Conservation (phyloP, 768 basidiomycete genomes). For the Leccinum truebloodii region DNA sequence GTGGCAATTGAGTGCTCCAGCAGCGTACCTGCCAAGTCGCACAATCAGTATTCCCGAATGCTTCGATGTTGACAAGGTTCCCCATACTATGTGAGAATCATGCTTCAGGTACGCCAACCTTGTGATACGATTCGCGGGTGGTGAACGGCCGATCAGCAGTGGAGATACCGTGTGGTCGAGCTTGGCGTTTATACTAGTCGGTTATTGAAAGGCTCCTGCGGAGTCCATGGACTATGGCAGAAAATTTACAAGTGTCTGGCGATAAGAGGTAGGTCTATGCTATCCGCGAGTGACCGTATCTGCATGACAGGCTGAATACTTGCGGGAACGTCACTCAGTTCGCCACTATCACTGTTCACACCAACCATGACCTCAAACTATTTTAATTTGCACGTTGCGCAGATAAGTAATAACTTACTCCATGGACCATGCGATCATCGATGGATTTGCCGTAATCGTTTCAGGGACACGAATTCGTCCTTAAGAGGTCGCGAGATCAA, state of each 20-base stretch:
- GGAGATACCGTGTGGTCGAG: not conserved
- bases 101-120: not conserved
- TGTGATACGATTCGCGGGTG: not conserved
- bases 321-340: not conserved
- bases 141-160: not conserved
- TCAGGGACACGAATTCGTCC: not conserved
- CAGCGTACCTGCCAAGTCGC: not conserved
- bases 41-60: not conserved
- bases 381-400: not conserved
- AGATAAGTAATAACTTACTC: not conserved
- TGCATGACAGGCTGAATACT: not conserved
- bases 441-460: not conserved
- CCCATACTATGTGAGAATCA: not conserved
- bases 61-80: not conserved
- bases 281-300: not conserved
- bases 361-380: not conserved
- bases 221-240: not conserved
- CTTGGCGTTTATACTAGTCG: not conserved
- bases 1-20: not conserved
- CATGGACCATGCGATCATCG: constrained; percentile 1
- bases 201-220: not conserved
- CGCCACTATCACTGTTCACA: not conserved
- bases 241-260: not conserved
- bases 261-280: not conserved
- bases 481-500: constrained; percentile 16